Evolutionary conservation across 352 stramenopile genomes (phyloP).

Genomic region (Elongisporangium undulatum): DNA sequence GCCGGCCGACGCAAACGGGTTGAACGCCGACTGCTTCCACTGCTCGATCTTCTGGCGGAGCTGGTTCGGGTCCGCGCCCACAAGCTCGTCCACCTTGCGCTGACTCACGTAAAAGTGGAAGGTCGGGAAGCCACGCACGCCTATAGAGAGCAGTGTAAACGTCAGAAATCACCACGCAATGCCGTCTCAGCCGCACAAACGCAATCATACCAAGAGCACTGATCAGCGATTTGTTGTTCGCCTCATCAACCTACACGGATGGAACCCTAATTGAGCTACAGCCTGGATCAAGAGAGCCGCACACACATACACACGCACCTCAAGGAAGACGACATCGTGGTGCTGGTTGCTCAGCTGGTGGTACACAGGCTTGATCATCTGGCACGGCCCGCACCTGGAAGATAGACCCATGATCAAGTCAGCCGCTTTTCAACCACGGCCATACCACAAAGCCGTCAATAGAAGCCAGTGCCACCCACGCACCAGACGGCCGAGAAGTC

Average conservation of each 20-base stretch:
- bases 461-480: slow-evolving; percentile 1
- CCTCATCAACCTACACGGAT: slow-evolving; percentile 57
- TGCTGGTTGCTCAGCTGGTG: slow-evolving; percentile 79
- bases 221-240: slow-evolving; percentile 82
- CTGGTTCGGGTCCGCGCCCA: slow-evolving; percentile 79
- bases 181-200: not conserved
- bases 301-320: slow-evolving; percentile 20
- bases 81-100: slow-evolving; percentile 84
- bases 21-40: slow-evolving; percentile 82
- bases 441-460: not conserved
- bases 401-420: not conserved
- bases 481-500: slow-evolving; percentile 87
- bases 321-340: slow-evolving; percentile 85
- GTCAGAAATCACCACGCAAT: not conserved
- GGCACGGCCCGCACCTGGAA: slow-evolving; percentile 66
- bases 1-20: slow-evolving; percentile 77
- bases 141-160: slow-evolving; percentile 5
- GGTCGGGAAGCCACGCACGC: slow-evolving; percentile 85
- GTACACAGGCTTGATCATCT: slow-evolving; percentile 86
- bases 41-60: slow-evolving; percentile 86
- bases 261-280: not conserved
- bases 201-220: slow-evolving; percentile 36
- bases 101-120: slow-evolving; percentile 91
- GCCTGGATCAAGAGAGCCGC: not conserved
- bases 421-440: not conserved